Percentiles rank a stretch among this genome's conserved stretches.
Evolutionary conservation across 2,329 filamentous ascomycete genomes (phyloP).

Genomic region (Arthroderma uncinatum): DNA sequence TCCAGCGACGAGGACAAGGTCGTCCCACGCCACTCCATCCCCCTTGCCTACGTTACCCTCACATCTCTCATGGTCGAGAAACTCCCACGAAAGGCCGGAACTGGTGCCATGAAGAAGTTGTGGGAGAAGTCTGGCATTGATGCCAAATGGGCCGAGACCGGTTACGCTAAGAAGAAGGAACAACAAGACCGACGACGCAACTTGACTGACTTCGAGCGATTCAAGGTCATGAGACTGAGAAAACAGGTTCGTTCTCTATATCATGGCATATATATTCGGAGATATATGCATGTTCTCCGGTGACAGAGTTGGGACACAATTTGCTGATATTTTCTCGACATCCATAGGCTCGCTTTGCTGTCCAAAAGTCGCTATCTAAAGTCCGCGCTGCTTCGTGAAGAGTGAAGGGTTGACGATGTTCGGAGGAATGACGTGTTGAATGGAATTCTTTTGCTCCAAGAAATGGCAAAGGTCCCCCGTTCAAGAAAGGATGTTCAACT

Average conservation of each 20-base stretch:
- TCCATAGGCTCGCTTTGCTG: conserved; percentile 70
- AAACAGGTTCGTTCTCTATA: conserved; percentile 64
- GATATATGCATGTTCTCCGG: not conserved
- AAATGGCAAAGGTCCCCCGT: conserved; percentile 9
- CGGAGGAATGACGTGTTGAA: conserved; percentile 30
- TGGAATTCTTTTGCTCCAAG: conserved; percentile 9
- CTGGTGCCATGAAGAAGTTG: conserved; percentile 67
- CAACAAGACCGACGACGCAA: conserved; percentile 76
- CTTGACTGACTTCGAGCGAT: conserved; percentile 97
- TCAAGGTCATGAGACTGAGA: conserved; percentile 99
- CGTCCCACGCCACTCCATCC: conserved; percentile 76
- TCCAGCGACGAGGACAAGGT: conserved; percentile 66
- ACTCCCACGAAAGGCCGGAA: conserved; percentile 75
- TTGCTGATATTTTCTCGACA: conserved; percentile 1
- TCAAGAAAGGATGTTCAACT: conserved; percentile 12
- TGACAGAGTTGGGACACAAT: not conserved
- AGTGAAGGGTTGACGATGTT: conserved; percentile 31
- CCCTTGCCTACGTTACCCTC: conserved; percentile 74
- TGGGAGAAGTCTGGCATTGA: conserved; percentile 92
- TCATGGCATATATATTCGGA: not conserved
- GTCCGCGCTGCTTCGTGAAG: conserved; percentile 60
- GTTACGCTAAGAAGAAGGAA: conserved; percentile 87
- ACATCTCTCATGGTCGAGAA: conserved; percentile 79
- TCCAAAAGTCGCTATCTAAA: conserved; percentile 93
- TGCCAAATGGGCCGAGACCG: conserved; percentile 80